Conservation (phyloP, 805 yeast genomes). For the Candida silvatica region DNA sequence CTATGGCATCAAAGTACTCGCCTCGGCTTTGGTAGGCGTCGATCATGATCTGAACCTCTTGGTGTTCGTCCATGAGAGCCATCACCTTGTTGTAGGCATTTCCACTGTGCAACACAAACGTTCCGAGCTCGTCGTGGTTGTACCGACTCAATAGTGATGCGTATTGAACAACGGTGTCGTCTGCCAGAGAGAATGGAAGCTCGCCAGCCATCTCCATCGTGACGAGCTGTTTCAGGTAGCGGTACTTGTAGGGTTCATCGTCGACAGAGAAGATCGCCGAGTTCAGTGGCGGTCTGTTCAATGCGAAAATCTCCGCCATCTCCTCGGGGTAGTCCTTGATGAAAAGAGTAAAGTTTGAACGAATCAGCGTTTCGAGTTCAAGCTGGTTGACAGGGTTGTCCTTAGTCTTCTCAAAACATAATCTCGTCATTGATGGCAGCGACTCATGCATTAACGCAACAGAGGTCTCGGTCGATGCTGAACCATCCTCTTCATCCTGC, state of each 20-base stretch:
- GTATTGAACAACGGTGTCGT: conserved; percentile 15
- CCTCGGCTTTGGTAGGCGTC: conserved; percentile 19
- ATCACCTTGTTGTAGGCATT: conserved; percentile 10
- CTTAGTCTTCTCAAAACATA: conserved; percentile 14
- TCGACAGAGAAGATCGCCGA: conserved; percentile 24
- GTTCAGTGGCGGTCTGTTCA: conserved; percentile 32
- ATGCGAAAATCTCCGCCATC: conserved; percentile 29
- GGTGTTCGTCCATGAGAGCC: conserved; percentile 14
- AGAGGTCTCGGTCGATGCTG: not conserved
- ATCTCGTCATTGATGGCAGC: conserved; percentile 18
- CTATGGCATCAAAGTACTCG: conserved; percentile 9
- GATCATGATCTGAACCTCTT: conserved; percentile 25
- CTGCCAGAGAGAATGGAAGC: conserved; percentile 4
- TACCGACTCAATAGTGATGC: conserved; percentile 19
- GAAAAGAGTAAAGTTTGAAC: conserved; percentile 21
- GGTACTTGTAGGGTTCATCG: conserved; percentile 19
- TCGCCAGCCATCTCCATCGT: conserved; percentile 10
- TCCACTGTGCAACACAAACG: conserved; percentile 12
- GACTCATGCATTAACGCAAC: conserved; percentile 19
- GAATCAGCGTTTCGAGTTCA: conserved; percentile 20
- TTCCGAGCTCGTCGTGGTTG: conserved; percentile 9
- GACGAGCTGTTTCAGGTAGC: conserved; percentile 28
- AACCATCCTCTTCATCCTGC: conserved; percentile 5
- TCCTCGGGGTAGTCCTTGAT: conserved; percentile 23
- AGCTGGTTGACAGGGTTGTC: conserved; percentile 9